Evolutionary conservation across 495 filamentous ascomycete species (phyloP), one percentile per base, ranked within the genome.

Genomic region (Podospora pseudoanserina): DNA sequence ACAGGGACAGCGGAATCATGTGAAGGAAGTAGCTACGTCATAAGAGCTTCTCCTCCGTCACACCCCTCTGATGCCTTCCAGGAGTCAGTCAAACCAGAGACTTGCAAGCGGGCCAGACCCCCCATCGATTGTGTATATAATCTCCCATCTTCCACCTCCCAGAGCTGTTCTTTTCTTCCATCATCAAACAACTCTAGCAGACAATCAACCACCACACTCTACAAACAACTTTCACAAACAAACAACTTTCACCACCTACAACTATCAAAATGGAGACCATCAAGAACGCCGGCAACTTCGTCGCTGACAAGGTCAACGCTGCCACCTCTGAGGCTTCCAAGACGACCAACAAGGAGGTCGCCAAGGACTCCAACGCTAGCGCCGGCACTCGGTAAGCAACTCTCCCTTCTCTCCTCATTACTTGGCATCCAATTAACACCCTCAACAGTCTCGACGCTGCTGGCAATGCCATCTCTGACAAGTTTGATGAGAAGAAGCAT

Each of bases 281-380:
- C 79, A 83, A 84, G 83, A 82, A 88, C 76, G 81, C 85, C 75
- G 81, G 79, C 74, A 88, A 87, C 82, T 86, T 84, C 80, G 85
- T 86, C 78, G 73, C 81, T 61, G 87, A 89, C 83, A 80, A 85
- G 77, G 78, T 88, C 67, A 80, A 87, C 76, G 79, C 83, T 72
- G 75, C 79, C 54, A 71, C 78, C 67, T 68, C 57, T 72, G 77
- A 74, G 62, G 81, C 85, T 44, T 86, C 83, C 80, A 89, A 89
- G 85, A 86, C 88, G 83, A 80, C 84, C 79, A 88, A 89, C 84
- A 89, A 89, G 84, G 73, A 82, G 44, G 82, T 87, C 62, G 86
- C 86, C 73, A 86, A 88, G 84, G 86, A 88, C 81, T 73, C 58
- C 78, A 76, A 85, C 75, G 83, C 78, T 44, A 69, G 67, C 59